Base-by-base conservation (phyloP, 2,329 filamentous ascomycete genomes). In the Leptographium wingfieldii region DNA sequence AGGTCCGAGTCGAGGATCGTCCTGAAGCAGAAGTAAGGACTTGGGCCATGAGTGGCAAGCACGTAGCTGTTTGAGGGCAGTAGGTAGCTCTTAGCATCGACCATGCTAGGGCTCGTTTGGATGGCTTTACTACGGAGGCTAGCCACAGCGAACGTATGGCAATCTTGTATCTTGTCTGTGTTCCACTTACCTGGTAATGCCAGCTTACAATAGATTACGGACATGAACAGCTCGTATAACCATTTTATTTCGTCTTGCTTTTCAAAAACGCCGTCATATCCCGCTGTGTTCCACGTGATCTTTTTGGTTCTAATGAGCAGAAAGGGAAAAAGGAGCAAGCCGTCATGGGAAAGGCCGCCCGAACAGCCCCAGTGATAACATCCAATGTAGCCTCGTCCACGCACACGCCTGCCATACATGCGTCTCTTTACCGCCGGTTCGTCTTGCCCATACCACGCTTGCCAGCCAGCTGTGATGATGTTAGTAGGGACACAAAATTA, bases 391-490 rank as follows among this genome's bases (percentile, higher is more conserved):
- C 19, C 43, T 46, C 43, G 16, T n/a, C 43, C 43, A 46, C 43
- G n/a, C 25, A 3, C 53, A 55, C 3, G 29, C 29, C 22, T n/a
- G 19, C 31, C 52, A 33, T 27, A 27, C 22, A 22, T 16, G 25
- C 14, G 29, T 27, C 53, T 4, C n/a, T 58, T 78, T 79, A 89
- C 72, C 86, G 83, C 66, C 85, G 83, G 68, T 82, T 77, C 61
- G 90, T 92, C 80, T 94, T 96, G 74, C 94, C 92, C 71, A 95
- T 92, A 64, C 89, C 87, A 73, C 94, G 87, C 81, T 97, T 99
- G 69, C 94, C 94, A 63, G 88, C 80, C 72, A 90, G 85, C 88
- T 92, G 61, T 59, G 60, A 51, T 9, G 55, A 48, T 25, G 65
- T 76, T 69, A 74, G 75, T 67, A 67, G 27, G 35, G 19, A 38